Conservation (phyloP, 1,284 basidiomycete genomes). For the Apiotrichum akiyoshidainum region DNA sequence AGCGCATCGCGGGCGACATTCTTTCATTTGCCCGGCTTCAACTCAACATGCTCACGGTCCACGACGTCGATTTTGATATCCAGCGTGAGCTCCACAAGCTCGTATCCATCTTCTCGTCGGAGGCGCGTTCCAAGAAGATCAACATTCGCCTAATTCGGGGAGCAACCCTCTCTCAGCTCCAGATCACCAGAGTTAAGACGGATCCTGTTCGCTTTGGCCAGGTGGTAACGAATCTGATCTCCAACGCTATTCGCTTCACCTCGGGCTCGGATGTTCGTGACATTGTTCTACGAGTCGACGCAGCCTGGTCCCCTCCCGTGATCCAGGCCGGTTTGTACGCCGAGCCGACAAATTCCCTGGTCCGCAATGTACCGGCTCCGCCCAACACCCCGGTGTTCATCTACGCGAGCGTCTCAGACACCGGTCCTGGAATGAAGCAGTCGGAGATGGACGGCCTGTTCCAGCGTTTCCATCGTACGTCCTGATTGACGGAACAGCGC, state of each 20-base stretch:
- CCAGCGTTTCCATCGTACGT: slow-evolving; percentile 41
- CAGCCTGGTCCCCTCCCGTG: slow-evolving; percentile 22
- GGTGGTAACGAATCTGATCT: slow-evolving; percentile 29
- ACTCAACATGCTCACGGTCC: slow-evolving; percentile 31
- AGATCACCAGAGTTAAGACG: slow-evolving; percentile 35
- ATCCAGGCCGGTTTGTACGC: not conserved
- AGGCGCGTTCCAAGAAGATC: slow-evolving; percentile 41
- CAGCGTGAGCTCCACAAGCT: slow-evolving; percentile 43
- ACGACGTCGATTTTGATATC: slow-evolving; percentile 43
- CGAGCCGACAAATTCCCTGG: slow-evolving; percentile 21
- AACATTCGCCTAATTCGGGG: slow-evolving; percentile 34
- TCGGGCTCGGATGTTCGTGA: slow-evolving; percentile 13
- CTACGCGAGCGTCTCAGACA: slow-evolving; percentile 44
- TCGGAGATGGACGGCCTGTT: slow-evolving; percentile 44
- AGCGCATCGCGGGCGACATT: slow-evolving; percentile 52
- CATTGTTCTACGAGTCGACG: slow-evolving; percentile 32
- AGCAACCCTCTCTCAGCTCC: slow-evolving; percentile 23
- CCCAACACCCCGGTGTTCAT: slow-evolving; percentile 42
- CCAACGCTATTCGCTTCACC: slow-evolving; percentile 36
- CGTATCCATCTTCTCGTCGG: slow-evolving; percentile 38
- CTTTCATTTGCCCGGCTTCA: slow-evolving; percentile 50
- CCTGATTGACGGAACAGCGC: slow-evolving; percentile 1
- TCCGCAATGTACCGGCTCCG: slow-evolving; percentile 32
- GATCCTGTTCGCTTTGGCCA: slow-evolving; percentile 49
- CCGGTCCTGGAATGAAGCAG: slow-evolving; percentile 46